These are phyloP conservation scores for Halophytophthora batemanensis DNA, from an alignment of 352 stramenopile genomes.

Conservation along the genomic window DNA sequence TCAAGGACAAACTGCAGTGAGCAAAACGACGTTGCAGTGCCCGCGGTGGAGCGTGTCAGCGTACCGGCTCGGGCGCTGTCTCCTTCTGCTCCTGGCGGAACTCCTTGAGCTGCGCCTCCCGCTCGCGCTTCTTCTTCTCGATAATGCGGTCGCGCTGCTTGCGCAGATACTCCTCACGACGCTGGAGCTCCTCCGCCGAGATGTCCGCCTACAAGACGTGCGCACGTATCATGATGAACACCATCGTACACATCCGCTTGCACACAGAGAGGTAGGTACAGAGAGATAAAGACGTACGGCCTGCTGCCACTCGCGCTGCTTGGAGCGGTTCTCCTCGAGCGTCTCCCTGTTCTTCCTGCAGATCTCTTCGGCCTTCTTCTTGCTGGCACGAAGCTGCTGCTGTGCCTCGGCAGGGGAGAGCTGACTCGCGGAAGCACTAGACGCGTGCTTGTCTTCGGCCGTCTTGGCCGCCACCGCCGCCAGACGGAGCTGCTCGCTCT, in stretches of 20 bases:
- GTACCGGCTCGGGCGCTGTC: constrained; percentile 48
- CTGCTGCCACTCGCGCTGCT: constrained; percentile 65
- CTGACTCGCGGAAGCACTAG: constrained; percentile 19
- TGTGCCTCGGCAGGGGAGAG: constrained; percentile 54
- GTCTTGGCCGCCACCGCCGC: constrained; percentile 49
- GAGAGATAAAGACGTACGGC: constrained; percentile 8
- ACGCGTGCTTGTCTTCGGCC: constrained; percentile 63
- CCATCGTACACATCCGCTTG: no score
- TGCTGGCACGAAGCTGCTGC: constrained; percentile 55
- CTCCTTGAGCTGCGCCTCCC: constrained; percentile 66
- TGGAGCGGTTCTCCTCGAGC: constrained; percentile 65
- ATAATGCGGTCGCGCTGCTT: constrained; percentile 75
- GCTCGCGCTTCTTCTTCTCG: constrained; percentile 81
- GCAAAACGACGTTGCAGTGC: not conserved
- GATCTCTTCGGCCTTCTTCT: constrained; percentile 70
- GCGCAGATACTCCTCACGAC: constrained; percentile 69
- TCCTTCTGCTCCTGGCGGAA: constrained; percentile 74
- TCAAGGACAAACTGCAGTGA: not conserved
- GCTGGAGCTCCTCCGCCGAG: constrained; percentile 67
- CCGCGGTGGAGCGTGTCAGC: no score
- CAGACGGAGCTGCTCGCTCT: constrained; percentile 64
- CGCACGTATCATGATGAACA: no score
- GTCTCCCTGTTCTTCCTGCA: constrained; percentile 73
- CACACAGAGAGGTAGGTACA: no score
- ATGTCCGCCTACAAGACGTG: constrained; percentile 50